These are phyloP conservation scores for Penicillium antarcticum DNA, from an alignment of 495 filamentous ascomycete genomes.

Conservation along the genomic window DNA sequence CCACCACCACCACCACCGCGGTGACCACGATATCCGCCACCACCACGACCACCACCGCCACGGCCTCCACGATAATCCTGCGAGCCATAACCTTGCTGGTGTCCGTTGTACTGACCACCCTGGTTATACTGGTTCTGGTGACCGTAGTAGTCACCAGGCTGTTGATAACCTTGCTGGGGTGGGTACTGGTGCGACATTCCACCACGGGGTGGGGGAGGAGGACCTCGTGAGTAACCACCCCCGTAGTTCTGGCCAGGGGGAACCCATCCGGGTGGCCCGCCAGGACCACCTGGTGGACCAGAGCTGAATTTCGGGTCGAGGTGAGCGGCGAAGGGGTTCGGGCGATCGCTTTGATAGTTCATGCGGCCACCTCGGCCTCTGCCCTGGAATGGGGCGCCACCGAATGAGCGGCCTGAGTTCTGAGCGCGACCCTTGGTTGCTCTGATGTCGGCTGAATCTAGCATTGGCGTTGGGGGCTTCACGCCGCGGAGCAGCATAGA, in stretches of 20 bases:
- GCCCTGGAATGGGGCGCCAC: slow-evolving; percentile 58
- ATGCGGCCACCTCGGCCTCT: slow-evolving; percentile 52
- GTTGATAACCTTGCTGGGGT: slow-evolving; percentile 25
- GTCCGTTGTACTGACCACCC: slow-evolving; percentile 19
- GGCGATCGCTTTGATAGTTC: slow-evolving; percentile 43
- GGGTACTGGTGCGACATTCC: slow-evolving; percentile 27
- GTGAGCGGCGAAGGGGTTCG: slow-evolving; percentile 54
- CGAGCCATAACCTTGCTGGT: slow-evolving; percentile 19
- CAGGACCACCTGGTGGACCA: slow-evolving; percentile 22
- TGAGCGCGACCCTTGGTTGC: slow-evolving; percentile 58
- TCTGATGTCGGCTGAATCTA: slow-evolving; percentile 72
- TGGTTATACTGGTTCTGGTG: slow-evolving; percentile 29
- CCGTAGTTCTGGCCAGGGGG: slow-evolving; percentile 31
- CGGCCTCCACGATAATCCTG: slow-evolving; percentile 27
- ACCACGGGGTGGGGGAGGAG: slow-evolving; percentile 41
- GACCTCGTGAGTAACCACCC: slow-evolving; percentile 37
- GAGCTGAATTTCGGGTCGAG: slow-evolving; percentile 49
- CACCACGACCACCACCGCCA: slow-evolving; percentile 25
- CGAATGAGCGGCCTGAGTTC: slow-evolving; percentile 58
- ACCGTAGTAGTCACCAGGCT: slow-evolving; percentile 23
- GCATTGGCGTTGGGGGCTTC: slow-evolving; percentile 61
- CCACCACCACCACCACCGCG: slow-evolving; percentile 28
- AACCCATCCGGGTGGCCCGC: slow-evolving; percentile 36
- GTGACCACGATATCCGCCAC: slow-evolving; percentile 28
- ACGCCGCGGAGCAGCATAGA: slow-evolving; percentile 91